Base-by-base conservation (phyloP, 1,284 basidiomycete species). In the Dichomitus squalens region DNA sequence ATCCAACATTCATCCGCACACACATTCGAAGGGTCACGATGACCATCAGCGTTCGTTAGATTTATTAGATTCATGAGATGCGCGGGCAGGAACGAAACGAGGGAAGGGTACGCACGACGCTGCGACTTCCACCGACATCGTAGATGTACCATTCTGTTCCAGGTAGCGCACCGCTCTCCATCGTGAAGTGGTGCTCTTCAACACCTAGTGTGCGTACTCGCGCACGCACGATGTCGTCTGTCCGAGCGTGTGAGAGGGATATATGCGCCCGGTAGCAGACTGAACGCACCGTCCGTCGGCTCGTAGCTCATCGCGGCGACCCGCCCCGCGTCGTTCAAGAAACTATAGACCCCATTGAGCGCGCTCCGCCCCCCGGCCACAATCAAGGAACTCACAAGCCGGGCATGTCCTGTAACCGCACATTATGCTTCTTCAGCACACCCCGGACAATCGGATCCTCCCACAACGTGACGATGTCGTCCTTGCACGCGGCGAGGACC, bases 71-170 rank as follows among this genome's bases (percentile, higher is more conserved):
- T n/a, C n/a, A n/a, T n/a, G n/a, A n/a, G n/a, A n/a, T n/a, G n/a
- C n/a, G n/a, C n/a, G n/a, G n/a, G n/a, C n/a, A 43, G 39, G 36
- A 50, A 12, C 16, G 39, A 23, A 6, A 31, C 29, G 36, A 35
- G 29, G 20, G 34, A 23, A 29, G 16, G 21, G 36, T 46, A 66
- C 65, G 48, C 38, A 85, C 83, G 68, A 73, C 71, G 44, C 81
- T 83, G 49, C 83, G 77, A 59, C 80, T 83, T 12, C 85, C 85
- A 44, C 85, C 85, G 41, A 88, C 85, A 60, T 88, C 86, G 70
- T 82, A 87, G 57, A 88, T 83, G 31, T 79, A 75, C 85, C 85
- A 87, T 67, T 85, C 81, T 70, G 81, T 81, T 6, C 73, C 71
- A 20, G 66, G 60, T 29, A 61, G 49, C 27, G 59, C 64, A n/a